These are phyloP conservation scores for Biancaea sappan DNA, from an alignment of 306 rosid species.

Conservation along the genomic window DNA sequence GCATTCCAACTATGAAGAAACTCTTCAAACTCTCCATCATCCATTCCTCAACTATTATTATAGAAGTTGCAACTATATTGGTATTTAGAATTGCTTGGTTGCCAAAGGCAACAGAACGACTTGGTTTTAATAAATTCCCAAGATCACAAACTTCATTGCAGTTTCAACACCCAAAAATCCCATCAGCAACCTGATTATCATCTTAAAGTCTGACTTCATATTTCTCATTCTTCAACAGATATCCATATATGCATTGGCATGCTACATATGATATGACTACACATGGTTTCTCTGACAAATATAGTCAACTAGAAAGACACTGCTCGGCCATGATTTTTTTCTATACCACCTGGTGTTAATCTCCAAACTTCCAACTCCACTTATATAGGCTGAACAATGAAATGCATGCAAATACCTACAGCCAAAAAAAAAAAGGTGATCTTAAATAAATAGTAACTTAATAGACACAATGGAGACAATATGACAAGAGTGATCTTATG, in stretches of 20 bases:
- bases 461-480: neutral
- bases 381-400: neutral
- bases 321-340: constrained; percentile 28
- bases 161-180: neutral
- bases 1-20: constrained; percentile 72
- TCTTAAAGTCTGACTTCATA: constrained; percentile 18
- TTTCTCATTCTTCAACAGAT: constrained; percentile 19
- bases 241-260: constrained; percentile 2
- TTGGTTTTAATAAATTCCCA: constrained; percentile 12
- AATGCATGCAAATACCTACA: constrained; percentile 40
- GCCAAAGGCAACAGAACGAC: constrained; percentile 24
- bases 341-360: constrained; percentile 23
- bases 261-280: constrained; percentile 33
- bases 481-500: neutral
- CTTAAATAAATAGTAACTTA: neutral
- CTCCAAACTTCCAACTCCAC: constrained; percentile 6
- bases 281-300: constrained; percentile 29
- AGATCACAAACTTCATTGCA: constrained; percentile 8
- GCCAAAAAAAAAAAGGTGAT: constrained; percentile 24
- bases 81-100: constrained; percentile 23
- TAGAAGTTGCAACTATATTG: constrained; percentile 9
- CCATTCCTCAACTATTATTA: constrained; percentile 56
- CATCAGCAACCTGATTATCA: constrained; percentile 17
- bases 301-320: constrained; percentile 7
- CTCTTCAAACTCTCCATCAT: constrained; percentile 74